Conservation (phyloP, 139 green algal genomes). For the Gonium pectorale region DNA sequence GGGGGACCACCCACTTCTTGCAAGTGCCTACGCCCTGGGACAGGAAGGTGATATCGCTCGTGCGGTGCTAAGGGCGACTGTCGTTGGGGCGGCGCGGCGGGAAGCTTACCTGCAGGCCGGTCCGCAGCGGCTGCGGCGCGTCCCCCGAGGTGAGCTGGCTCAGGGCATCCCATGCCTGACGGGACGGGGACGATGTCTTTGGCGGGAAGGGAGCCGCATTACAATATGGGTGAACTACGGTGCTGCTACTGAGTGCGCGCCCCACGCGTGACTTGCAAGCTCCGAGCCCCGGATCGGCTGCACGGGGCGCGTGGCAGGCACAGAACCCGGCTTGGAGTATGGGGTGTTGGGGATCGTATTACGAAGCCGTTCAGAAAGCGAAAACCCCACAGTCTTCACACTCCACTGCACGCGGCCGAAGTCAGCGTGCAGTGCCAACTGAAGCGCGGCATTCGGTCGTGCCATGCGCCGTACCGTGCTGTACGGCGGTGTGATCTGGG, state of each 20-base stretch:
- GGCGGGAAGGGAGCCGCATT: too few relatives aligned
- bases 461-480: conserved; percentile 8
- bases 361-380: neutral
- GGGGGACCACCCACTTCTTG: too few relatives aligned
- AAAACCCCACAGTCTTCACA: neutral
- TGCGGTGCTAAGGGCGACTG: too few relatives aligned
- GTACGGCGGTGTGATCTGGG: conserved; percentile 26
- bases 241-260: too few relatives aligned
- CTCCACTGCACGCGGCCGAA: neutral
- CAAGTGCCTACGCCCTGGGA: too few relatives aligned
- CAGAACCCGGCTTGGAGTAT: neutral
- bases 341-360: neutral
- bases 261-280: too few relatives aligned
- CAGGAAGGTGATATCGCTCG: too few relatives aligned
- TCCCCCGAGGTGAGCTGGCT: neutral
- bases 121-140: neutral
- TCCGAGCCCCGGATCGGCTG: too few relatives aligned
- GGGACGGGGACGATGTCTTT: neutral
- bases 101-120: conserved; percentile 22
- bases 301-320: neutral
- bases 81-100: neutral
- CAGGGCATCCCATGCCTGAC: conserved; percentile 1
- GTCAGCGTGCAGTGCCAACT: too few relatives aligned
- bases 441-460: too few relatives aligned
- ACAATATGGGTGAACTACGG: too few relatives aligned